Conservation (phyloP, 495 filamentous ascomycete species). For the Geoglossum glabrum region DNA sequence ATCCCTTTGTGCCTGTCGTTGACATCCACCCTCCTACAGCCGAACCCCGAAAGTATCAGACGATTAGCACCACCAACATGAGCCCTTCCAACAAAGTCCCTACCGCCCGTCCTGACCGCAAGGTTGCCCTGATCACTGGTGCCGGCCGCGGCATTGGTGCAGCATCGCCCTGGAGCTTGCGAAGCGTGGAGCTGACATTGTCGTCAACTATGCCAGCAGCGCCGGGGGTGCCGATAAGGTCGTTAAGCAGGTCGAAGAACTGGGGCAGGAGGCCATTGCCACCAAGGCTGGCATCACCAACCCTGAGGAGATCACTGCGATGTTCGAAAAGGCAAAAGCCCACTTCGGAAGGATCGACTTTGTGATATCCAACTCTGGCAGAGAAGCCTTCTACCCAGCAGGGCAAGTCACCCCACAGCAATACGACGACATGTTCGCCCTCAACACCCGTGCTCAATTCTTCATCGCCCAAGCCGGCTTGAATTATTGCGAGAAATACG, state of each 20-base stretch:
- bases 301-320: slow-evolving; percentile 2
- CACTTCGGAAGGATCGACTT: slow-evolving; percentile 19
- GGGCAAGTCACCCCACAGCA: slow-evolving; percentile 29
- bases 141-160: slow-evolving; percentile 31
- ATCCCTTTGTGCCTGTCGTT: too few relatives aligned
- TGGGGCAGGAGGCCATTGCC: slow-evolving; percentile 5
- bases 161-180: slow-evolving; percentile 26
- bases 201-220: slow-evolving; percentile 21
- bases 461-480: slow-evolving; percentile 50
- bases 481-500: slow-evolving; percentile 37
- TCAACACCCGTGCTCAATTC: slow-evolving; percentile 40
- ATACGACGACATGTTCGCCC: slow-evolving; percentile 32
- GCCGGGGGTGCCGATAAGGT: slow-evolving; percentile 5
- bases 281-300: slow-evolving; percentile 9
- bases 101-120: slow-evolving; percentile 11
- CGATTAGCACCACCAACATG: background rate
- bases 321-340: slow-evolving; percentile 7
- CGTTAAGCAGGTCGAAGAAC: slow-evolving; percentile 7
- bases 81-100: background rate
- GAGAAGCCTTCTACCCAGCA: slow-evolving; percentile 7
- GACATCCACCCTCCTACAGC: too few relatives aligned
- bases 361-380: slow-evolving; percentile 9
- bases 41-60: background rate
- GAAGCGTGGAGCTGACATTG: slow-evolving; percentile 10
- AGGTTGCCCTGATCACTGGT: slow-evolving; percentile 30